Evolutionary conservation across 1,284 basidiomycete genomes (phyloP), one percentile per base, ranked within the genome.

Genomic region (Golubevia sp.): DNA sequence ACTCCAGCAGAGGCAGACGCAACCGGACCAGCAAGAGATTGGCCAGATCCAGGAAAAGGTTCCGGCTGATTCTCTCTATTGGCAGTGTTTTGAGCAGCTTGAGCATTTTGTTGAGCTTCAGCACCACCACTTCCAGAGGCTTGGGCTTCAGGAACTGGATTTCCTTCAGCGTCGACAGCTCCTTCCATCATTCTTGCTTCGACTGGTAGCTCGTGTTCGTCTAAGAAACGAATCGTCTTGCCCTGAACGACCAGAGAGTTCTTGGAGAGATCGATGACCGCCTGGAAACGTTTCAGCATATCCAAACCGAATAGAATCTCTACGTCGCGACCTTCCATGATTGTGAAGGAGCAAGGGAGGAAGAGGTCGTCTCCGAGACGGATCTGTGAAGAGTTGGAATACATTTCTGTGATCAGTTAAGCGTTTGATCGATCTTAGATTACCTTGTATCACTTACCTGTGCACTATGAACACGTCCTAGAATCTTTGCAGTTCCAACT

Each of bases 231-330:
- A 6, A 99, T 91, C 83, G 94, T 91, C 25, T 91, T 88, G 2
- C 89, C 91, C 85, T 94, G 91, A 63, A 99, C 96, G 26, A 94
- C 88, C 18, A 99, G 88, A 11, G 91, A 91, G 75, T 91, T 90
- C 84, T 93, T 92, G 64, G 90, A 87, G 25, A 99, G 88, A 84
- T 99, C 97, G 80, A 99, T 97, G 74, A 90, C 91, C 7, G 94
- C 95, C 83, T 97, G 94, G 81, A 97, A 93, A 1, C 94, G 91
- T 85, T 96, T 98, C 61, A 99, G 89, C 97, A 99, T 99, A 86
- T 99, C 96, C 20, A 99, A 87, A 3, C 96, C 97, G 59, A 99
- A 92, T 1, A 99, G 87, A 21, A 99, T 89, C 76, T 99, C 96
- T 49, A 98, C 94, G 61, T 91, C 90, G 34, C 90, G 89, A 24